Percentiles rank a stretch among this genome's conserved stretches.
Evolutionary conservation across 768 basidiomycete species (phyloP).

Genomic region (Podaxis pistillaris): DNA sequence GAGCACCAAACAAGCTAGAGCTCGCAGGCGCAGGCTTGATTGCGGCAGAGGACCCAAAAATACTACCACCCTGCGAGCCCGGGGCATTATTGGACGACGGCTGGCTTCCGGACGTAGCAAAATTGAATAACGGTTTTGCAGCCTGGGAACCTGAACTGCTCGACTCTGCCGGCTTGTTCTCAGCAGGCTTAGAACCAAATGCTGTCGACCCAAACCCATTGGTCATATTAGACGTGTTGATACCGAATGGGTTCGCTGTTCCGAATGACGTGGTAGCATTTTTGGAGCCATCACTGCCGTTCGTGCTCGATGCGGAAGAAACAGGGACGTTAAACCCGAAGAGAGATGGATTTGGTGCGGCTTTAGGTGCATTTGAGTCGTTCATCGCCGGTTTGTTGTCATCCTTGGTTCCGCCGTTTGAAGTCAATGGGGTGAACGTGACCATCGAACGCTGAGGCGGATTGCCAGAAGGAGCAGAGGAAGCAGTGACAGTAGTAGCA

Average conservation of each 20-base stretch:
- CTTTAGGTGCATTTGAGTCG: constrained; percentile 18
- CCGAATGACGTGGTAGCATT: constrained; percentile 18
- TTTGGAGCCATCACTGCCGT: constrained; percentile 7
- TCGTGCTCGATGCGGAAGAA: constrained; percentile 15
- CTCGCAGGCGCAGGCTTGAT: constrained; percentile 16
- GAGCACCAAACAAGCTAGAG: constrained; percentile 18
- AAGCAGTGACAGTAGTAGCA: constrained; percentile 2
- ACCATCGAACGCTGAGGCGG: not conserved
- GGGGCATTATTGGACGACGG: not conserved
- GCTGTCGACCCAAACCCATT: not conserved
- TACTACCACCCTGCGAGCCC: not conserved
- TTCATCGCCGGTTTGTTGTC: not conserved
- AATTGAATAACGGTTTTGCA: constrained; percentile 20
- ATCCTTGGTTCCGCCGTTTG: constrained; percentile 2
- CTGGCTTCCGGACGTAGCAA: constrained; percentile 13
- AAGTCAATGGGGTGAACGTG: constrained; percentile 5
- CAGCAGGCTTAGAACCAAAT: constrained; percentile 16
- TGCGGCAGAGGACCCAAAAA: constrained; percentile 5
- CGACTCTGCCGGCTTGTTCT: constrained; percentile 9
- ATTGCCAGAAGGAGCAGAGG: not conserved
- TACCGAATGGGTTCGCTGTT: constrained; percentile 3
- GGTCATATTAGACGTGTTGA: not conserved
- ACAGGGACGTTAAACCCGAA: constrained; percentile 24
- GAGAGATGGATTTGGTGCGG: constrained; percentile 20
- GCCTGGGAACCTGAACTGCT: constrained; percentile 9